Conservation (phyloP, 2,329 filamentous ascomycete species). For the Phoma sp. region DNA sequence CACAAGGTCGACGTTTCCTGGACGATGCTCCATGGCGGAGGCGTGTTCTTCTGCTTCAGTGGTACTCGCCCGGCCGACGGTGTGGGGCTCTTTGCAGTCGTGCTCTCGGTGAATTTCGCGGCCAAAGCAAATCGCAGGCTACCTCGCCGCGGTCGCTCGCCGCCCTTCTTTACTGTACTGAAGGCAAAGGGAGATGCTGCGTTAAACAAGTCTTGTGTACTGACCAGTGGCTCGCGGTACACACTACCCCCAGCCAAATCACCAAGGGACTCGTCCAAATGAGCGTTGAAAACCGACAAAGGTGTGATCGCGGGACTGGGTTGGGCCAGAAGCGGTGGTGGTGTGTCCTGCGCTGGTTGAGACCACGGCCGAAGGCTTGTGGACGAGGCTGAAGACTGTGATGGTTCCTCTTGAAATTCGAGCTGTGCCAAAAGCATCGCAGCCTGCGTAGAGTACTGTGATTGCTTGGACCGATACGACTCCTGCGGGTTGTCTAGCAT, state of each 20-base stretch:
- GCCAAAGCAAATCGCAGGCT: constrained; percentile 33
- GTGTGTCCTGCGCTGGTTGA: constrained; percentile 25
- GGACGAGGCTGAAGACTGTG: constrained; percentile 25
- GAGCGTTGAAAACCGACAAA: constrained; percentile 34
- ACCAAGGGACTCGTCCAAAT: constrained; percentile 12
- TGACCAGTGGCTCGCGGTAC: constrained; percentile 32
- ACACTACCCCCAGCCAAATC: constrained; percentile 10
- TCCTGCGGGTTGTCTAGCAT: constrained; percentile 10
- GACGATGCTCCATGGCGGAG: constrained; percentile 20
- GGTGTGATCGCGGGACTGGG: constrained; percentile 39
- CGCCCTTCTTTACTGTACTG: constrained; percentile 51
- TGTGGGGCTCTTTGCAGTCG: constrained; percentile 30
- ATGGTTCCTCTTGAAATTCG: constrained; percentile 40
- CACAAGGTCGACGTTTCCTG: constrained; percentile 30
- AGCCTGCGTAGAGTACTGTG: constrained; percentile 45
- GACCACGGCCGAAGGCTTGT: constrained; percentile 25
- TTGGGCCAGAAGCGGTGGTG: constrained; percentile 17
- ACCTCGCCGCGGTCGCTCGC: constrained; percentile 23
- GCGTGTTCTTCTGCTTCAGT: constrained; percentile 36
- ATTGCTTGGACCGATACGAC: constrained; percentile 22
- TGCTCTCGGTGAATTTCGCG: constrained; percentile 17
- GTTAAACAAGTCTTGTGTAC: constrained; percentile 54
- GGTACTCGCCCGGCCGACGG: constrained; percentile 30
- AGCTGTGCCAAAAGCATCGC: constrained; percentile 43
- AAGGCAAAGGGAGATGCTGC: constrained; percentile 50